Evolutionary conservation across 75 land plant genomes (phyloP).

Genomic region (Cryptomeria japonica): DNA sequence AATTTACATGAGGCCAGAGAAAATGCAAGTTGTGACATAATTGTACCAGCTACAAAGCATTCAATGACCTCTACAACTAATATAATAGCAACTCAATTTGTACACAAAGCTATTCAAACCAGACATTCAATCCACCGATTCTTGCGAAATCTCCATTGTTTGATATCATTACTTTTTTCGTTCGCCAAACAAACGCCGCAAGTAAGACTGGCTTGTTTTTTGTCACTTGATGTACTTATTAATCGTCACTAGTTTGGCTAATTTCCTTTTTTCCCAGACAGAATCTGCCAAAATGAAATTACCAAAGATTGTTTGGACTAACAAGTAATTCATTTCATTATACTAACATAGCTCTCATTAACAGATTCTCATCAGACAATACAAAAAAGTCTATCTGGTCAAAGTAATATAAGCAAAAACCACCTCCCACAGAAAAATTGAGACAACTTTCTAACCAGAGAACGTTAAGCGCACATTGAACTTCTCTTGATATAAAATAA

Average conservation of each 20-base stretch:
- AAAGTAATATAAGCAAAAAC: neutral
- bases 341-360: neutral
- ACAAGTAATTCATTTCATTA: neutral
- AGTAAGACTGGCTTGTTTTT: neutral
- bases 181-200: neutral
- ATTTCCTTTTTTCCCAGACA: neutral
- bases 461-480: neutral
- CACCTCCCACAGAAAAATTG: neutral
- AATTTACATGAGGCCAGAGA: no score
- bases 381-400: neutral
- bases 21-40: neutral
- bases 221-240: neutral
- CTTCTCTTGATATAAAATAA: neutral
- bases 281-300: neutral
- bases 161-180: neutral
- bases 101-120: neutral
- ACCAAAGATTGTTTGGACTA: neutral
- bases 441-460: neutral
- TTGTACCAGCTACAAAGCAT: neutral
- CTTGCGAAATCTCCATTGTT: neutral
- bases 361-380: neutral
- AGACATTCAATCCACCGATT: neutral
- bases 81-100: neutral
- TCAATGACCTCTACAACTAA: neutral
- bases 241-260: neutral